A percentile compares a stretch with the other conserved stretches of the same genome.
Conservation (phyloP, 192 early-diverging fungal genomes). For the Powellomyces hirtus region DNA sequence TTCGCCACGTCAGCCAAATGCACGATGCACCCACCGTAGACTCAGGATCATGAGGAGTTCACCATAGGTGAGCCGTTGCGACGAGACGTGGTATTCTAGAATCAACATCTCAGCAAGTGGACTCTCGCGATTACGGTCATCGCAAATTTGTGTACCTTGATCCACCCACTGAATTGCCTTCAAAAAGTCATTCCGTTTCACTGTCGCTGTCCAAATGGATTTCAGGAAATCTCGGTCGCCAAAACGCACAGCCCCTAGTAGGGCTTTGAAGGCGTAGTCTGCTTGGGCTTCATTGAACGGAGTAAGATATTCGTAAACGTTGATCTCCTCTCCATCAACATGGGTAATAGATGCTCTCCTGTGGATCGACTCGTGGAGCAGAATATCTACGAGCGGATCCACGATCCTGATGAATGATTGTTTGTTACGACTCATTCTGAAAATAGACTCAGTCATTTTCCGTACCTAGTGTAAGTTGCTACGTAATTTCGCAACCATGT, state of each 20-base stretch:
- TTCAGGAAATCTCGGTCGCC: slow-evolving; percentile 55
- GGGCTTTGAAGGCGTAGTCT: slow-evolving; percentile 60
- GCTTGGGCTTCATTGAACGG: slow-evolving; percentile 69
- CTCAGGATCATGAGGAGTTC: slow-evolving; percentile 29
- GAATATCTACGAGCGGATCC: slow-evolving; percentile 54
- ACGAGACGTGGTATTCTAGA: background rate
- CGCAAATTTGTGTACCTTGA: background rate
- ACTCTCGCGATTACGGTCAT: background rate
- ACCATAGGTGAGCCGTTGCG: slow-evolving; percentile 18
- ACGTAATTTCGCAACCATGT: slow-evolving; percentile 70
- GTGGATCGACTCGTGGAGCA: slow-evolving; percentile 27
- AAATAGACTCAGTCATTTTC: background rate
- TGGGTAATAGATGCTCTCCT: background rate
- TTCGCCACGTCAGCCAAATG: background rate
- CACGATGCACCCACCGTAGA: slow-evolving; percentile 16
- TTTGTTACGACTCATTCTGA: too few species aligned
- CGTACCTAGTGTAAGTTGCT: slow-evolving; percentile 49
- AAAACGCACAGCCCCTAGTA: slow-evolving; percentile 51
- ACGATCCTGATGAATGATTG: slow-evolving; percentile 50
- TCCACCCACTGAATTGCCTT: background rate
- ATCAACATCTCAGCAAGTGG: background rate
- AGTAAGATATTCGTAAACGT: slow-evolving; percentile 50
- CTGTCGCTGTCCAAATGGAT: slow-evolving; percentile 36
- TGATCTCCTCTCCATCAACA: slow-evolving; percentile 15
- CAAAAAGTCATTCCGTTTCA: background rate